Evolutionary conservation across 257 asterid genomes (phyloP).

Genomic region (Salvia rosmarinus): DNA sequence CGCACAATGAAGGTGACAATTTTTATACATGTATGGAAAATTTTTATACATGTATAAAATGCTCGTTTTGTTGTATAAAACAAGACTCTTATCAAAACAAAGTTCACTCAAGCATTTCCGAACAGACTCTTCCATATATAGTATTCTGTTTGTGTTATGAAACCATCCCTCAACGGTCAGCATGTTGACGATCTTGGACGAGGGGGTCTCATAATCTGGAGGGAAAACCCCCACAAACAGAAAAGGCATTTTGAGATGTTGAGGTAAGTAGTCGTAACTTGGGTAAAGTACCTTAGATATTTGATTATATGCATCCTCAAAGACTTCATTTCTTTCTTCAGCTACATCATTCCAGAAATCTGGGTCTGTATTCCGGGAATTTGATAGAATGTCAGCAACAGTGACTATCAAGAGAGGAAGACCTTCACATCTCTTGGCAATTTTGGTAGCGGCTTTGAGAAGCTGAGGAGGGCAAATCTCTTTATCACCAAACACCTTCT

Average conservation of each 20-base stretch:
- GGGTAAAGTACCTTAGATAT: too few species aligned
- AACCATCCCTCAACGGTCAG: background rate
- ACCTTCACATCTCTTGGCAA: constrained; percentile 28
- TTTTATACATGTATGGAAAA: background rate
- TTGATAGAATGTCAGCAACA: background rate
- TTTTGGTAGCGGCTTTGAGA: constrained; percentile 18
- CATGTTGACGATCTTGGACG: background rate
- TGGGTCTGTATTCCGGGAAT: too few species aligned
- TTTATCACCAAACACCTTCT: constrained; percentile 10
- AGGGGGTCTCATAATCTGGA: constrained; percentile 2
- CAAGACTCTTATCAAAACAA: background rate
- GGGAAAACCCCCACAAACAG: constrained; percentile 8
- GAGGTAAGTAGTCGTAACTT: constrained; percentile 12
- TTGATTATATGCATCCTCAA: too few species aligned
- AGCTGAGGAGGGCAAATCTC: constrained; percentile 6
- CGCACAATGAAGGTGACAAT: constrained; percentile 19
- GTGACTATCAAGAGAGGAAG: constrained; percentile 33
- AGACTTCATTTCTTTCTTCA: too few species aligned
- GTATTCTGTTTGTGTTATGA: background rate
- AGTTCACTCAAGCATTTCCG: background rate
- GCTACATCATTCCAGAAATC: too few species aligned
- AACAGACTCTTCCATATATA: background rate
- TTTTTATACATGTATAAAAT: too few species aligned
- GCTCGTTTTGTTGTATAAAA: background rate
- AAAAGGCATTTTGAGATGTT: constrained; percentile 4